Evolutionary conservation across 1,284 basidiomycete species (phyloP).

Genomic region (Trichosporon coremiiforme): DNA sequence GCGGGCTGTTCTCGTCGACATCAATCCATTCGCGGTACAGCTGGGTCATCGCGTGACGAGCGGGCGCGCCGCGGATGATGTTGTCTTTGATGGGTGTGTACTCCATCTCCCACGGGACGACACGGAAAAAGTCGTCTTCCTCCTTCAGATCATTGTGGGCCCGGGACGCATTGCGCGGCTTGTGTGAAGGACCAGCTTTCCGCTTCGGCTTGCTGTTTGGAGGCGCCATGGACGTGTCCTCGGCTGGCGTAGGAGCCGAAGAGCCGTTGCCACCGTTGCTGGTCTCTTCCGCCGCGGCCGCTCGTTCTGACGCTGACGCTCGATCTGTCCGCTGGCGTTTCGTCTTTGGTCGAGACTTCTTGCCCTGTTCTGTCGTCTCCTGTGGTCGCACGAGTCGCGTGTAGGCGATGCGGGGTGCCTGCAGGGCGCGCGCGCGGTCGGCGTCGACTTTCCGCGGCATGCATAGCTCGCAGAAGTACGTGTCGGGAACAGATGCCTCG

Average conservation of each 20-base stretch:
- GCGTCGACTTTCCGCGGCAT: slow-evolving; percentile 46
- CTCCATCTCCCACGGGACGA: slow-evolving; percentile 52
- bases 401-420: slow-evolving; percentile 27
- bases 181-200: slow-evolving; percentile 17
- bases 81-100: slow-evolving; percentile 53
- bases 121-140: slow-evolving; percentile 48
- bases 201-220: slow-evolving; percentile 28
- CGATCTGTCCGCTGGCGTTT: slow-evolving; percentile 29
- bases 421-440: slow-evolving; percentile 36
- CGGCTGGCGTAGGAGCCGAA: background rate
- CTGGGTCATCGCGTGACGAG: slow-evolving; percentile 39
- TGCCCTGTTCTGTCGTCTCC: slow-evolving; percentile 20
- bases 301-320: background rate
- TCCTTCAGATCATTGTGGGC: slow-evolving; percentile 25
- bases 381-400: slow-evolving; percentile 1
- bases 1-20: slow-evolving; percentile 37
- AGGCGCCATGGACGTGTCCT: slow-evolving; percentile 25
- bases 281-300: background rate
- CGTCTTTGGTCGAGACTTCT: slow-evolving; percentile 29
- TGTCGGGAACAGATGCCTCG: slow-evolving; percentile 69
- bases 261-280: background rate
- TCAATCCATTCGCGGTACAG: slow-evolving; percentile 52
- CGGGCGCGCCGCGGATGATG: slow-evolving; percentile 43
- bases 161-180: slow-evolving; percentile 23
- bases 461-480: slow-evolving; percentile 55